A percentile compares a stretch with the other conserved stretches of the same genome.
phyloP scores from a whole-genome alignment of 176 grass and related monocot genomes.

The Aechmea fasciata region DNA sequence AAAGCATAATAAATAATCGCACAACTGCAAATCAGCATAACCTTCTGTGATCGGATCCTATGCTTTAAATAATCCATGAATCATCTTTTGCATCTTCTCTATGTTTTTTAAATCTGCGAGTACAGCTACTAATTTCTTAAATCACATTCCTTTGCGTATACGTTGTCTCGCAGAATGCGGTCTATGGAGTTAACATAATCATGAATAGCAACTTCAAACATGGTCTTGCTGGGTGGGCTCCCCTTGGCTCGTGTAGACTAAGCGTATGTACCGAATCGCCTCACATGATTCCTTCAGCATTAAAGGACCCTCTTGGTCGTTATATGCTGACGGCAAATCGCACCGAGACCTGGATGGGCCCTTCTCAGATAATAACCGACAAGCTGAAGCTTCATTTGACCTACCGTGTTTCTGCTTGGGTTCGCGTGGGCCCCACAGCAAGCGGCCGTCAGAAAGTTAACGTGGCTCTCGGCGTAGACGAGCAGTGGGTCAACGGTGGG shows the following conservation, averaged over 20 bases:
- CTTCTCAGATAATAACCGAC: constrained; percentile 84
- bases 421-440: constrained; percentile 51
- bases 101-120: neutral
- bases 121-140: neutral
- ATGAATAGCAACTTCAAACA: constrained; percentile 44
- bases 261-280: constrained; percentile 46
- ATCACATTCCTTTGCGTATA: neutral
- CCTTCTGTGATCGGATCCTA: neutral
- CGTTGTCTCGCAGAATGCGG: constrained; percentile 55
- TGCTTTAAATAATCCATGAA: neutral
- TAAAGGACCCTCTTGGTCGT: constrained; percentile 15
- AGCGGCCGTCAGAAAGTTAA: constrained; percentile 63
- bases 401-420: constrained; percentile 80
- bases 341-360: constrained; percentile 88
- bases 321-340: constrained; percentile 61
- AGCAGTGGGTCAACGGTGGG: constrained; percentile 42
- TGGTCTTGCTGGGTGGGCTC: constrained; percentile 63
- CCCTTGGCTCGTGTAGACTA: constrained; percentile 78
- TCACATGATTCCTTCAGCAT: constrained; percentile 41
- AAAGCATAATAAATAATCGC: neutral
- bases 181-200: constrained; percentile 53
- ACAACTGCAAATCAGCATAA: neutral
- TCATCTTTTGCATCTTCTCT: neutral
- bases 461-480: constrained; percentile 61
- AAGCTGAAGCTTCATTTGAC: constrained; percentile 69